Evolutionary conservation across 2,329 filamentous ascomycete species (phyloP), one percentile per base, ranked within the genome.

Genomic region (Sarocladium oryzae): DNA sequence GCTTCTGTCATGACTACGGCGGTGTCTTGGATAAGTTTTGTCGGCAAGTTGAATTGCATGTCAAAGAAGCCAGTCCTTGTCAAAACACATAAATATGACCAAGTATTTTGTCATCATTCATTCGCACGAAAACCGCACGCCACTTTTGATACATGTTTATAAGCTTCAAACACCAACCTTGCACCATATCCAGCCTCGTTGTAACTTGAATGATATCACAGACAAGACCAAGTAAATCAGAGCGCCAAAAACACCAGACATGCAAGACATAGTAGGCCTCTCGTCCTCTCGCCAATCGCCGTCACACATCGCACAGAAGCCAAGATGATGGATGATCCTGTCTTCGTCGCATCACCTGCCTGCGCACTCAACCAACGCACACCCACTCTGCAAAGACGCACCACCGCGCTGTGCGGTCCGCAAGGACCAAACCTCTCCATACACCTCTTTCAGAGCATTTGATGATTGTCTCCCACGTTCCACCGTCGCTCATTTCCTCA

Each of bases 361-460:
- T 49, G 21, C 24, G 40, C 50, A 20, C 21, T 58, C 54, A 69
- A 45, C 67, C 66, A 49, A 71, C 67, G 61, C 85, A 88, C 55
- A 81, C 73, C 89, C 89, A 95, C 72, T 95, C 88, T 0, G 87
- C 87, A 74, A 93, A 93, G n/a, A 95, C 89, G 63, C 89, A 93
- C 89, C 89, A 95, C 59, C 88, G 76, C 40, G 88, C 88, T 54
- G 85, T 91, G 51, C 89, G 78, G 69, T 95, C 89, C 6, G 89
- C 89, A 52, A 93, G 73, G 38, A 95, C 89, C 54, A 95, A 69
- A 1, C 87, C 88, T 56, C 89, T 77, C 88, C 89, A 95, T 15
- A 84, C 79, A 2, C 89, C 89, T 55, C 80, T 78, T 70, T 95
- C 89, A 1, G 86, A 87, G 69, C 89, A 89, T 71, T 95, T 95